Conservation (phyloP, 2,329 filamentous ascomycete species). For the Aspergillus intermedius region DNA sequence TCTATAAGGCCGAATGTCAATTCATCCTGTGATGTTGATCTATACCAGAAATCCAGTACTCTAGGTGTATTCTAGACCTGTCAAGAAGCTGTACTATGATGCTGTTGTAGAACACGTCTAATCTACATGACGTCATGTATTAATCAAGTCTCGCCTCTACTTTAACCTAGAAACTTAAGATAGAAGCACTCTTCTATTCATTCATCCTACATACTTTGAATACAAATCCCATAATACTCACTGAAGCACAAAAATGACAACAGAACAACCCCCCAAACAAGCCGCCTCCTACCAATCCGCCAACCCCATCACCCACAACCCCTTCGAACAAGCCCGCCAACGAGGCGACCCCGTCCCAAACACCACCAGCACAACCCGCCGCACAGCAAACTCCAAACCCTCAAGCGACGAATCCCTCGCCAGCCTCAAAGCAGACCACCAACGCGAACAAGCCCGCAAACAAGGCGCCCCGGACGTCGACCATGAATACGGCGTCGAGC, state of each 20-base stretch:
- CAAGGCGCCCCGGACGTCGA: conserved; percentile 21
- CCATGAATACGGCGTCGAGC: conserved; percentile 30
- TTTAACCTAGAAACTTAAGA: neutral
- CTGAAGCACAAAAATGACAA: conserved; percentile 13
- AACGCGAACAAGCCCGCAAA: conserved; percentile 10
- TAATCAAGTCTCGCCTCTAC: neutral
- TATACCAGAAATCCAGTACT: too few species aligned
- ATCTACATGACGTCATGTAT: neutral
- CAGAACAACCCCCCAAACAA: conserved; percentile 28
- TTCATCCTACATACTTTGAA: neutral
- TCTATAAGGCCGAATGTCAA: too few species aligned
- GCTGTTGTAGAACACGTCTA: conserved; percentile 4
- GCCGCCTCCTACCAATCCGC: conserved; percentile 24
- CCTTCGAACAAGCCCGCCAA: conserved; percentile 18
- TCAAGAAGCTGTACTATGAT: neutral
- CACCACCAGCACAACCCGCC: conserved; percentile 14
- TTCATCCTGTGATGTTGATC: too few species aligned
- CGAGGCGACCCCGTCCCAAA: conserved; percentile 19
- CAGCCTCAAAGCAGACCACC: conserved; percentile 11
- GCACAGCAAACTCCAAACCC: conserved; percentile 21
- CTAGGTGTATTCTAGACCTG: neutral
- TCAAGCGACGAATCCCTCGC: conserved; percentile 21
- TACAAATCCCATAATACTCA: neutral
- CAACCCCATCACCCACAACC: conserved; percentile 28
- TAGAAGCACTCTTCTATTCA: neutral